Evolutionary conservation across 345 rosid genomes (phyloP), one percentile per base, ranked within the genome.

Genomic region (Hibiscus mutabilis): DNA sequence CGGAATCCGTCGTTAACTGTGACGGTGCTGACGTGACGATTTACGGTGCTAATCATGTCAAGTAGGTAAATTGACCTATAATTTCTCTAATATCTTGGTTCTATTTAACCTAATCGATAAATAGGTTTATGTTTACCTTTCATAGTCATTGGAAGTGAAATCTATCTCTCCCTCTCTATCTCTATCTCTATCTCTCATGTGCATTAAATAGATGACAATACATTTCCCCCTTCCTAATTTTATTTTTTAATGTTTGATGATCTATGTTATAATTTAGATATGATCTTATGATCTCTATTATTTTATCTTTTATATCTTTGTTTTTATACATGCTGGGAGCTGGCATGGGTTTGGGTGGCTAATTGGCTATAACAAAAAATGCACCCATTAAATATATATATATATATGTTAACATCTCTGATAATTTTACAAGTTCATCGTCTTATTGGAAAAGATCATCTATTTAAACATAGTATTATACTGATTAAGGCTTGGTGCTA

Each of bases 401-500:
- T 25, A 6, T 49, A 14, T 49, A 25, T 25, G 2, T 25, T 42
- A n/a, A 83, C 21, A 22, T 72, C 35, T 60, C 44, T 69, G 64
- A 47, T 78, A 66, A 64, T 79, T 73, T n/a, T 42, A 60, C 84
- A 92, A 93, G 90, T 89, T 12, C 91, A 90, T 73, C 72, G 71
- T 46, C 75, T 83, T 74, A 90, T 92, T 80, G 88, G 82, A 33
- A 86, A 92, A 82, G 85, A 87, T 69, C 87, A 92, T 81, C 86
- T 92, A 44, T 90, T 90, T 67, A 87, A 92, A 80, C 86, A 95
- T 76, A 92, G 95, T 75, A 84, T 90, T 75, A 84, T 92, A 80
- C 78, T 92, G 71, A 85, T 88, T 44, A 92, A 92, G 78, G 91
- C 96, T 66, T 92, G 98, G 98, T 90, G 98, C 83, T 92, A 90